Conservation (phyloP, 768 basidiomycete genomes). For the Phylloporus sp. region DNA sequence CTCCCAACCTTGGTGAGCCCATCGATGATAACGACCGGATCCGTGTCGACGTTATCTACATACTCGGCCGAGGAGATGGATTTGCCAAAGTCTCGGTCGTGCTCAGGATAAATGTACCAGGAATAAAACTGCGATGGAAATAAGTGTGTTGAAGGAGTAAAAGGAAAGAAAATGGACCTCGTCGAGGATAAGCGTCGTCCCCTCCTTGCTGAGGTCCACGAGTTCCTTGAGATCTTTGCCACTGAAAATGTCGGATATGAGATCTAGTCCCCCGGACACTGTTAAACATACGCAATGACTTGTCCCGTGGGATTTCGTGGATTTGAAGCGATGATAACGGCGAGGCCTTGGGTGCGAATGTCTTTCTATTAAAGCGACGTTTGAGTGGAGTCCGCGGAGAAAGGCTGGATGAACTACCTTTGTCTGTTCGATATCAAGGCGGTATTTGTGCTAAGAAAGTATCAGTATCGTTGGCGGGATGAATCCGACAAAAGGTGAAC, state of each 20-base stretch:
- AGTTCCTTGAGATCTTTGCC: constrained; percentile 80
- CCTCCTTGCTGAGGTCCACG: constrained; percentile 65
- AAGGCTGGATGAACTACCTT: constrained; percentile 39
- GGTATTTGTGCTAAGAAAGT: constrained; percentile 53
- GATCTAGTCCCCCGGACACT: not conserved
- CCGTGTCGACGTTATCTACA: constrained; percentile 82
- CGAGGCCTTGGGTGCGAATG: constrained; percentile 75
- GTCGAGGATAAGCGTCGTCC: constrained; percentile 80
- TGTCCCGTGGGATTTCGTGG: constrained; percentile 99
- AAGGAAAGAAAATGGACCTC: constrained; percentile 44
- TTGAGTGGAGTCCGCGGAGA: constrained; percentile 2
- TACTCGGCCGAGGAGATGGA: constrained; percentile 80
- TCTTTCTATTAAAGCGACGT: constrained; percentile 48
- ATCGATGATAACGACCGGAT: constrained; percentile 81
- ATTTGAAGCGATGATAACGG: constrained; percentile 85
- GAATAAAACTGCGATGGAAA: constrained; percentile 67
- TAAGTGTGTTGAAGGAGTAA: not conserved
- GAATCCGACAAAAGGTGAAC: constrained; percentile 19
- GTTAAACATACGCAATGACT: constrained; percentile 50
- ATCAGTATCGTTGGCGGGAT: constrained; percentile 5
- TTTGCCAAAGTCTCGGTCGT: constrained; percentile 66
- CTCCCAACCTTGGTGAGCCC: constrained; percentile 78
- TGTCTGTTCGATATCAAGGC: constrained; percentile 73
- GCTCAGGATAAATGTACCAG: constrained; percentile 90
- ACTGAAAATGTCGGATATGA: constrained; percentile 32